Evolutionary conservation across 2,329 filamentous ascomycete species (phyloP).

Genomic region (Elsinoe necatrix): DNA sequence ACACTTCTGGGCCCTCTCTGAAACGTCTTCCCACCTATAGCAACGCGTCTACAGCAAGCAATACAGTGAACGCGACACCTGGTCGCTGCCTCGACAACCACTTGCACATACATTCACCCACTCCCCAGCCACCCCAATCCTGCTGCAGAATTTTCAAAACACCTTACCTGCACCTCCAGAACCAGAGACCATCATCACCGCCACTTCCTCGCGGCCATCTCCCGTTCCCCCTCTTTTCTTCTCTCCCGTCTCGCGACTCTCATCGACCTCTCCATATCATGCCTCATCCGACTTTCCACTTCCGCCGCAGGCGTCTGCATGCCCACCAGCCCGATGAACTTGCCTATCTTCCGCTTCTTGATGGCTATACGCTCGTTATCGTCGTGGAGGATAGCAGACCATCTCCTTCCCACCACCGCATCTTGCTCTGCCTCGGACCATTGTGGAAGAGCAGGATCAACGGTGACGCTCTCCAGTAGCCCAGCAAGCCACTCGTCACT

Average conservation of each 20-base stretch:
- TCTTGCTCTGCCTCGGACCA: neutral
- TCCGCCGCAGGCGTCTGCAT: conserved; percentile 47
- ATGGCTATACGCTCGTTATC: conserved; percentile 35
- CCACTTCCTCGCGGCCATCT: conserved; percentile 26
- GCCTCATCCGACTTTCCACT: conserved; percentile 34
- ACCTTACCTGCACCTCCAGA: neutral
- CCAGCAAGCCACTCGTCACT: neutral
- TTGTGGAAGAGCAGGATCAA: neutral
- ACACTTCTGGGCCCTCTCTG: no score
- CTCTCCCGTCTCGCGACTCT: conserved; percentile 27
- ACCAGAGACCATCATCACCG: neutral
- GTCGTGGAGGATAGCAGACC: neutral
- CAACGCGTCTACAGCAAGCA: no score
- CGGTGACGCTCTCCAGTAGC: neutral
- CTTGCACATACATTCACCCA: no score
- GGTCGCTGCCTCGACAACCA: no score
- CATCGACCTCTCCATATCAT: conserved; percentile 27
- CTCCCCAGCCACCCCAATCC: no score
- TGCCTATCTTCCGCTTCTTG: conserved; percentile 63
- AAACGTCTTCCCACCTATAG: no score
- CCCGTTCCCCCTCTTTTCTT: conserved; percentile 28
- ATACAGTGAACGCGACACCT: no score
- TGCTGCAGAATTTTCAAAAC: no score
- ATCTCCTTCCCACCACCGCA: neutral
- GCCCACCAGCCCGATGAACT: conserved; percentile 64